Evolutionary conservation across 2,329 filamentous ascomycete species (phyloP), one percentile per base, ranked within the genome.

Genomic region (Aotearoamyces nothofagi): DNA sequence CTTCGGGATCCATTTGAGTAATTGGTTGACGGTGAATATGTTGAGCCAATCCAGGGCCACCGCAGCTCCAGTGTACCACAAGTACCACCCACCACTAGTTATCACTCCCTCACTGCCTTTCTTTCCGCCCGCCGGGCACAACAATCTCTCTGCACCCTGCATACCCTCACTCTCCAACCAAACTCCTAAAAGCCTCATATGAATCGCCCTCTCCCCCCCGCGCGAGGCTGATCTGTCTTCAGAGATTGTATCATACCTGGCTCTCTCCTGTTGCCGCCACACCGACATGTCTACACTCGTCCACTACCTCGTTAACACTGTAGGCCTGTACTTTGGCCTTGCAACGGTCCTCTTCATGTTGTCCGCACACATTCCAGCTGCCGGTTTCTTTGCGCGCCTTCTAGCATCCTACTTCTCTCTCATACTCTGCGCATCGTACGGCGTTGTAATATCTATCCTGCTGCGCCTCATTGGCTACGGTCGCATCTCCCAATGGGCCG

Each of bases 401-500:
- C 60, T 82, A 40, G 70, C 71, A 41, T 61, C 66, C 26, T 82
- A 80, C 51, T 57, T 78, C 36, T 61, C 64, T 20, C 55, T 83
- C 27, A 45, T 76, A 31, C 39, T 64, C 31, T 63, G 60, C 48
- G 69, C 86, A 15, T 52, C 62, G 42, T 92, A 82, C 54, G 90
- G 86, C 35, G 79, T 82, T 33, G 36, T 81, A 26, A 74, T 74
- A 15, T 83, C 79, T 24, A 66, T 86, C 36, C 45, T 69, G 34
- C 65, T 96, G 37, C 74, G 78, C 26, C 44, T 80, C 10, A 42
- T 74, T 27, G 84, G 84, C 34, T 69, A 78, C 43, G 74, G 73
- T 34, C 73, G 78, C 31, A 69, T 83, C 39, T 70, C 80, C 15
- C 90, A 96, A 62, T 96, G 84, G 82, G 72, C 81, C 22, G 72